Conservation (phyloP, 1,139 yeast species). For the Pichia sp. region DNA sequence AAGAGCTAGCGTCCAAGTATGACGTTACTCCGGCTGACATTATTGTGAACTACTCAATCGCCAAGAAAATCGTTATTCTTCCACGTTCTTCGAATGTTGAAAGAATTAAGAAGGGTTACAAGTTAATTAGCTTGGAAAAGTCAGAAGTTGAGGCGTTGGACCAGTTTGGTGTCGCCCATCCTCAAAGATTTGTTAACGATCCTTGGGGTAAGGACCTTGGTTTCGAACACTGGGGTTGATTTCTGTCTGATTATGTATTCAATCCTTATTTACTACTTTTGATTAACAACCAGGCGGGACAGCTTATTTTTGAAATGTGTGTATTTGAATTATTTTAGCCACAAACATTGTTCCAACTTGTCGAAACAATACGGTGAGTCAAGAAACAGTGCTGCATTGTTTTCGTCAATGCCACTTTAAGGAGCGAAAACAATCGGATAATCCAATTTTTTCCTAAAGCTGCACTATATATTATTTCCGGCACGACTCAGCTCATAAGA, state of each 20-base stretch:
- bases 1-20: conserved; percentile 45
- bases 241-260: not conserved
- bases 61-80: conserved; percentile 47
- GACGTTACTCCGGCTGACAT: conserved; percentile 43
- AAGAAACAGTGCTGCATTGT: too few relatives aligned
- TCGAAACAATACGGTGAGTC: too few relatives aligned
- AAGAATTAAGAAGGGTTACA: conserved; percentile 30
- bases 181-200: conserved; percentile 36
- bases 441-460: too few relatives aligned
- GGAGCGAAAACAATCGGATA: too few relatives aligned
- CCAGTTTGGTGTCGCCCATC: conserved; percentile 41
- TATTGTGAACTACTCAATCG: conserved; percentile 50
- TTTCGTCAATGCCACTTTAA: too few relatives aligned
- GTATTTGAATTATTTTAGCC: too few relatives aligned
- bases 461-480: too few relatives aligned
- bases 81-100: conserved; percentile 46
- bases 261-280: too few relatives aligned
- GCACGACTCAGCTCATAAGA: too few relatives aligned
- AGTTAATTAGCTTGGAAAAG: conserved; percentile 15
- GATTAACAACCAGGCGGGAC: too few relatives aligned
- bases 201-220: conserved; percentile 27
- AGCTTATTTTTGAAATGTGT: too few relatives aligned
- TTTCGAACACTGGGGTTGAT: conserved; percentile 21
- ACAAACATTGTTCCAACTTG: too few relatives aligned
- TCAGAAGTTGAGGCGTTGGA: conserved; percentile 43